phyloP scores from a whole-genome alignment of 345 rosid genomes.

The Arabis alpina region DNA sequence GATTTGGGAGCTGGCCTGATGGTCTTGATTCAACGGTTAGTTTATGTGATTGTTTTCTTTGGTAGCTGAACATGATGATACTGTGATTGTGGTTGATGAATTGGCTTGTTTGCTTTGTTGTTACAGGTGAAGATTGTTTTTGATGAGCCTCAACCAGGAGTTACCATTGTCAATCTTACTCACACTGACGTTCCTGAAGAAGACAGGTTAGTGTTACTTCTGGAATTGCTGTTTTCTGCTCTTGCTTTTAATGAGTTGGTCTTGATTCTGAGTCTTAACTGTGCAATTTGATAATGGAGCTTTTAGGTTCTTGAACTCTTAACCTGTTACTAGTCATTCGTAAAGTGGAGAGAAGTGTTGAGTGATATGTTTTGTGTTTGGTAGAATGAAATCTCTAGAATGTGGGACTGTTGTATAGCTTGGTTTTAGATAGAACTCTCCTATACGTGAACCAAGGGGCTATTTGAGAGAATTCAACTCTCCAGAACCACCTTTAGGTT shows the following conservation, averaged over 20 bases:
- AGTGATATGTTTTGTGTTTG: slow-evolving; percentile 13
- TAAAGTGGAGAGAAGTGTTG: background rate
- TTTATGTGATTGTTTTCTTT: background rate
- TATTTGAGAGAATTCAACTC: background rate
- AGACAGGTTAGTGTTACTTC: slow-evolving; percentile 64
- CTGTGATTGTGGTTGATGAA: slow-evolving; percentile 23
- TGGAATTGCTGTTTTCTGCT: background rate
- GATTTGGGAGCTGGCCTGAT: slow-evolving; percentile 98
- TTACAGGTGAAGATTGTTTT: slow-evolving; percentile 75
- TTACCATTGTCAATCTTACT: slow-evolving; percentile 71
- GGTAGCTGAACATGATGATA: too few relatives aligned
- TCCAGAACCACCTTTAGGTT: background rate
- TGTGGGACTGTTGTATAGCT: background rate
- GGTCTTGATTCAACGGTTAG: slow-evolving; percentile 81
- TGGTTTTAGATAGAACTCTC: slow-evolving; percentile 1
- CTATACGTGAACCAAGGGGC: background rate
- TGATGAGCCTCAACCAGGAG: slow-evolving; percentile 82
- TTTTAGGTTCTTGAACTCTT: background rate
- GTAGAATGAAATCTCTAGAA: slow-evolving; percentile 5
- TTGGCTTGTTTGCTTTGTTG: slow-evolving; percentile 9
- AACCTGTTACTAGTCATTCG: background rate
- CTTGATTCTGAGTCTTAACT: slow-evolving; percentile 16
- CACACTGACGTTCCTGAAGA: slow-evolving; percentile 93
- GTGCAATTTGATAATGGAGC: background rate
- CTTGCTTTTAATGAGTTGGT: background rate